These are phyloP conservation scores for Babesia sp. DNA, from an alignment of 169 alveolate genomes.

Conservation along the genomic window DNA sequence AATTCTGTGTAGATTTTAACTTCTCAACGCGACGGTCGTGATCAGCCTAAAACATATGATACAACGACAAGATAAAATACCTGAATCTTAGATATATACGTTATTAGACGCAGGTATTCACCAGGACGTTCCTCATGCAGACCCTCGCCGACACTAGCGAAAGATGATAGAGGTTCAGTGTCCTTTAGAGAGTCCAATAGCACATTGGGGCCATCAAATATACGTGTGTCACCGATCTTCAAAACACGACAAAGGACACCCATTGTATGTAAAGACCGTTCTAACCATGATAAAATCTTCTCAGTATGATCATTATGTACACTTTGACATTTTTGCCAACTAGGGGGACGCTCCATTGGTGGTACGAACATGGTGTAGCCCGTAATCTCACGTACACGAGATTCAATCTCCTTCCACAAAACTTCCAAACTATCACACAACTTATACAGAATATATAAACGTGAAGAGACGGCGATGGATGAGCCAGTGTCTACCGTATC, in stretches of 20 bases:
- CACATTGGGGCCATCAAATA: slow-evolving; percentile 17
- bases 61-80: not conserved
- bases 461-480: slow-evolving; percentile 13
- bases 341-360: slow-evolving; percentile 31
- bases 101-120: slow-evolving; percentile 42
- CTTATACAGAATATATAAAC: slow-evolving; percentile 16
- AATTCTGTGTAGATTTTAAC: slow-evolving; percentile 29
- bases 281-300: slow-evolving; percentile 44
- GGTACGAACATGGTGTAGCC: slow-evolving; percentile 20
- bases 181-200: slow-evolving; percentile 31
- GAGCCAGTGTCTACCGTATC: slow-evolving; percentile 10
- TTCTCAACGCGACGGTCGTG: slow-evolving; percentile 48
- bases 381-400: slow-evolving; percentile 13
- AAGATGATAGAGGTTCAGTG: slow-evolving; percentile 8
- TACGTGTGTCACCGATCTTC: slow-evolving; percentile 12
- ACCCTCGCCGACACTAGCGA: not conserved
- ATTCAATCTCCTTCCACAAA: slow-evolving; percentile 25
- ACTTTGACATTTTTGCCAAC: slow-evolving; percentile 46
- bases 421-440: slow-evolving; percentile 12
- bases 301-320: slow-evolving; percentile 47
- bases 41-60: slow-evolving; percentile 11
- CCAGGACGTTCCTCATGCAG: slow-evolving; percentile 19
- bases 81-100: slow-evolving; percentile 42
- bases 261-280: slow-evolving; percentile 42
- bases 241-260: slow-evolving; percentile 14